Conservation (phyloP, 1,284 basidiomycete species). For the Meira nashicola region DNA sequence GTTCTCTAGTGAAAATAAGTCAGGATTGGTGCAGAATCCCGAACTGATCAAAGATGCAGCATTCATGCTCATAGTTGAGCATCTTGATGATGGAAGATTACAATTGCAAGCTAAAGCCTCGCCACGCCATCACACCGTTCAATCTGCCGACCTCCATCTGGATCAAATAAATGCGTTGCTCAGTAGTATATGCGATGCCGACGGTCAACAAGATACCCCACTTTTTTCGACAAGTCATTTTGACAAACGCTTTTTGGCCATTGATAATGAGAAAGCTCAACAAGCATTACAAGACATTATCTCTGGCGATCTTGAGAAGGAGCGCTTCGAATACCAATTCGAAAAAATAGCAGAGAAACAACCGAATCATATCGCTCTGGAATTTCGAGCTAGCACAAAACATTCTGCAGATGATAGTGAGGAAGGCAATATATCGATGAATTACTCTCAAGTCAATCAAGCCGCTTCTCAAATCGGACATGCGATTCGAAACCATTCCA, state of each 20-base stretch:
- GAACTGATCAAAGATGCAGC: too few species aligned
- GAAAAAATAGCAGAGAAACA: constrained; percentile 25
- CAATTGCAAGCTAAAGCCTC: not conserved
- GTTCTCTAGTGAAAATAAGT: too few species aligned
- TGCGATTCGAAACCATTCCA: not conserved
- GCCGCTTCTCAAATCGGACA: constrained; percentile 15
- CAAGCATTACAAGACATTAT: constrained; percentile 1
- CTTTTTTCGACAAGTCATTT: not conserved
- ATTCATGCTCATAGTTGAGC: too few species aligned
- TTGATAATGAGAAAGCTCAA: constrained; percentile 24
- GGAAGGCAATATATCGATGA: constrained; percentile 18
- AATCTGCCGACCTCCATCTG: not conserved
- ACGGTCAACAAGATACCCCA: not conserved
- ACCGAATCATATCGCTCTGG: constrained; percentile 34
- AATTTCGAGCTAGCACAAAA: constrained; percentile 23
- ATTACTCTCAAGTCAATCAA: constrained; percentile 37
- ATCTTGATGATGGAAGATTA: not conserved
- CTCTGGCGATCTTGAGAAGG: constrained; percentile 28
- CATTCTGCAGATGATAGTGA: constrained; percentile 1
- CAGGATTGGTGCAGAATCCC: too few species aligned
- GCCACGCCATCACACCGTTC: not conserved
- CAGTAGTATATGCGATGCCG: not conserved
- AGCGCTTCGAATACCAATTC: constrained; percentile 35
- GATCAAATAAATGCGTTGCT: not conserved
- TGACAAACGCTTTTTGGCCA: constrained; percentile 19